Evolutionary conservation across 139 green algal species (phyloP).

Genomic region (Pedinophyceae sp.): DNA sequence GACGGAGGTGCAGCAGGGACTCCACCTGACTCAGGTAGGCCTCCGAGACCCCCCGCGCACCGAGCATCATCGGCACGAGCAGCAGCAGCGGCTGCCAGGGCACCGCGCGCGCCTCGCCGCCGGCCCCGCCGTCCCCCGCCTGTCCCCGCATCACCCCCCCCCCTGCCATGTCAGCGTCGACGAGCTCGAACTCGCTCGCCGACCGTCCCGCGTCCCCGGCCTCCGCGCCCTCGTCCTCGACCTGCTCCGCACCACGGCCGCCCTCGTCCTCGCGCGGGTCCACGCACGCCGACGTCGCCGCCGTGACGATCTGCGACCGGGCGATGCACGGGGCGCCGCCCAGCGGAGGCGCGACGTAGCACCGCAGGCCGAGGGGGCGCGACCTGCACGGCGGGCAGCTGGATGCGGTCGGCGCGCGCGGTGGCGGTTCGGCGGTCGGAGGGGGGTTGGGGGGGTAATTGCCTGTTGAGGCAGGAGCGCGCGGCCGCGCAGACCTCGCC

Average conservation of each 20-base stretch:
- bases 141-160: neutral
- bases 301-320: too few relatives aligned
- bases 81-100: conserved; percentile 29
- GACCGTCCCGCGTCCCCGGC: neutral
- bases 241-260: neutral
- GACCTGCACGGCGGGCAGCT: too few relatives aligned
- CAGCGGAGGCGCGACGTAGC: too few relatives aligned
- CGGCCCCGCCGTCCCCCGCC: conserved; percentile 2
- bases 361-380: too few relatives aligned
- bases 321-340: too few relatives aligned
- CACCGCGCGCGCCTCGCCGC: neutral
- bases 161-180: too few relatives aligned
- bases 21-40: conserved; percentile 63
- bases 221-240: neutral
- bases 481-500: too few relatives aligned
- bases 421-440: too few relatives aligned
- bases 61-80: conserved; percentile 67
- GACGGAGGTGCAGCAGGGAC: conserved; percentile 44
- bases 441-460: too few relatives aligned
- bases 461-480: too few relatives aligned
- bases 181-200: neutral
- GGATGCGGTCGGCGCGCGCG: too few relatives aligned
- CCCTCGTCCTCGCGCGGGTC: neutral
- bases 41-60: conserved; percentile 57
- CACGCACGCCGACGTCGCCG: neutral